Evolutionary conservation across 305 asterid species (phyloP).

Genomic region (Plantago coronopus): DNA sequence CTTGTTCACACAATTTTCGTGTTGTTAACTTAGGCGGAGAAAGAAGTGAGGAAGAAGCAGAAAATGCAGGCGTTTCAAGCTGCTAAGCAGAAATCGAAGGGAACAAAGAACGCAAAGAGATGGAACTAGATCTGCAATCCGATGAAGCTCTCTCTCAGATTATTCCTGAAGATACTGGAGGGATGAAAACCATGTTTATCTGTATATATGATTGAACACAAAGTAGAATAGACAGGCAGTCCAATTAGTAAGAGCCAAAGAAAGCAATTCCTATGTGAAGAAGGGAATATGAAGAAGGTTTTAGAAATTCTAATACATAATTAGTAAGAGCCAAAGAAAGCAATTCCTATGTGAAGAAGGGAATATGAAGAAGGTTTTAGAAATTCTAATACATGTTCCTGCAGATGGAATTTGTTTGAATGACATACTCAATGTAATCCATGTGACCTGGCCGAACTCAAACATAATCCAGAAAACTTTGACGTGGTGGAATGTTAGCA

Average conservation of each 20-base stretch:
- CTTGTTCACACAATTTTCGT: not conserved
- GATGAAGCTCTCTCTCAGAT: not conserved
- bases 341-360: too few relatives aligned
- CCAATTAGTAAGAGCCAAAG: not conserved
- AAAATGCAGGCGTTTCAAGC: conserved; percentile 90
- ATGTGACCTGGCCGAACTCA: too few relatives aligned
- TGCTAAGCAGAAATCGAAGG: conserved; percentile 88
- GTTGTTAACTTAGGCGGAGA: conserved; percentile 58
- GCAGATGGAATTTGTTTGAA: too few relatives aligned
- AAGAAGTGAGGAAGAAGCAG: conserved; percentile 88
- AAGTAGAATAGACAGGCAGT: not conserved
- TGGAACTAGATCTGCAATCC: conserved; percentile 50
- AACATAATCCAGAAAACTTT: too few relatives aligned
- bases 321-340: not conserved
- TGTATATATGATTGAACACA: conserved; percentile 6
- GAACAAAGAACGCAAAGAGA: conserved; percentile 71
- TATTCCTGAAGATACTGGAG: not conserved
- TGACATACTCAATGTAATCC: too few relatives aligned
- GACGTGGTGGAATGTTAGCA: too few relatives aligned
- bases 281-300: too few relatives aligned
- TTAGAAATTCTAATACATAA: too few relatives aligned
- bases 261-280: too few relatives aligned
- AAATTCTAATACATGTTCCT: too few relatives aligned
- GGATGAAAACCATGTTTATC: not conserved
- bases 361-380: too few relatives aligned